Percentiles rank a stretch among this genome's conserved stretches.
These are phyloP conservation scores for Acephala macrosclerotiorum DNA, from an alignment of 2,329 filamentous ascomycete species.

Conservation along the genomic window DNA sequence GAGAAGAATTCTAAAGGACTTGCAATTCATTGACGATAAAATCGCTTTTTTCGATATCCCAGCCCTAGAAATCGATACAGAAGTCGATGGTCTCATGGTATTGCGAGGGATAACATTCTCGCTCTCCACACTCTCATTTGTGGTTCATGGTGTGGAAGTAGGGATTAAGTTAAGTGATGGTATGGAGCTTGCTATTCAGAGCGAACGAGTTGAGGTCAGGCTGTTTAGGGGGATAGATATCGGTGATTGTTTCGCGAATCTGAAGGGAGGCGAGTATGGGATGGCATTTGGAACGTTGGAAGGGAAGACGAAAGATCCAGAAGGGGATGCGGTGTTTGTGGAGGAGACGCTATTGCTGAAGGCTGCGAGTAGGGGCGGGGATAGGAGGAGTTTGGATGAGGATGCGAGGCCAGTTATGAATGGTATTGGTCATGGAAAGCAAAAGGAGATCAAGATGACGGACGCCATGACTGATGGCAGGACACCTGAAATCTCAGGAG, in stretches of 20 bases:
- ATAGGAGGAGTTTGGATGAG: constrained; percentile 24
- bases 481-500: constrained; percentile 46
- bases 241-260: constrained; percentile 59
- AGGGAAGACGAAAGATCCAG: constrained; percentile 45
- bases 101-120: constrained; percentile 60
- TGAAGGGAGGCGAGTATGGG: constrained; percentile 59
- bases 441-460: constrained; percentile 34
- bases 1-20: constrained; percentile 44
- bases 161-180: constrained; percentile 59
- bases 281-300: constrained; percentile 55
- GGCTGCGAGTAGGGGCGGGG: constrained; percentile 48
- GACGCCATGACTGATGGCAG: constrained; percentile 49
- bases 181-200: constrained; percentile 59
- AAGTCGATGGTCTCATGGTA: constrained; percentile 59
- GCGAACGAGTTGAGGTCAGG: constrained; percentile 55
- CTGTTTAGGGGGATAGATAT: constrained; percentile 59
- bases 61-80: constrained; percentile 61
- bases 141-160: constrained; percentile 60
- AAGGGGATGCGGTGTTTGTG: constrained; percentile 51
- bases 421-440: constrained; percentile 15
- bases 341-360: constrained; percentile 54
- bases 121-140: constrained; percentile 55
- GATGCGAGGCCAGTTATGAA: constrained; percentile 11
- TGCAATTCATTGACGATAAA: constrained; percentile 59
- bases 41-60: constrained; percentile 51